Evolutionary conservation across 345 rosid genomes (phyloP).

Genomic region (Abelmoschus esculentus): DNA sequence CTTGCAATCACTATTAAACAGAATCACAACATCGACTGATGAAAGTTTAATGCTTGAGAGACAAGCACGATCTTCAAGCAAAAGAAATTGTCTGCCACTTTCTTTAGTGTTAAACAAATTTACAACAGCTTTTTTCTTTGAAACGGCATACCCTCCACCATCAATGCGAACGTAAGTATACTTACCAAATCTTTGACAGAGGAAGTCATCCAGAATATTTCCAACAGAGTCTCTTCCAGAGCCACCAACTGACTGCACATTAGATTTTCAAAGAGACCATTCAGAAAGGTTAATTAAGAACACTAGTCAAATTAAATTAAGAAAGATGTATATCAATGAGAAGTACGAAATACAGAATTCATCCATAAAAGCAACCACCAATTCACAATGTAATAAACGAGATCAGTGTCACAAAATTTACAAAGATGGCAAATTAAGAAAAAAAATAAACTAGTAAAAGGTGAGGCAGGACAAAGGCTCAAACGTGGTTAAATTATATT

Average conservation of each 20-base stretch:
- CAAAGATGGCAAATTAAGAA: background rate
- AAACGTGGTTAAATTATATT: background rate
- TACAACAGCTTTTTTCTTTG: slow-evolving; percentile 2
- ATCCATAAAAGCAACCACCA: background rate
- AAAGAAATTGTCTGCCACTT: slow-evolving; percentile 1
- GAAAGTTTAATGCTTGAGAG: slow-evolving; percentile 6
- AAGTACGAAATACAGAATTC: background rate
- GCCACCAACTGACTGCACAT: slow-evolving; percentile 2
- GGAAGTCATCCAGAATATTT: slow-evolving; percentile 18
- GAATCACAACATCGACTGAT: slow-evolving; percentile 8
- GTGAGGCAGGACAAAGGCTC: background rate
- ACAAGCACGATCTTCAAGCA: slow-evolving; percentile 18
- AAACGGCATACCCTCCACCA: background rate
- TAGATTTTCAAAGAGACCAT: background rate
- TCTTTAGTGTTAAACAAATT: slow-evolving; percentile 8
- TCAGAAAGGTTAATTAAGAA: background rate
- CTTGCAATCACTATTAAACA: slow-evolving; percentile 11
- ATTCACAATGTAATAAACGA: background rate
- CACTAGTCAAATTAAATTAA: background rate
- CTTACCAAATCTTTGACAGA: slow-evolving; percentile 18
- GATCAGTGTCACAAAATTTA: background rate
- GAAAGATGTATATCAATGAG: background rate
- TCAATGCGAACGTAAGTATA: slow-evolving; percentile 12
- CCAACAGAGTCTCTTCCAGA: slow-evolving; percentile 2
- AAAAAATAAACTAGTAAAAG: background rate